Evolutionary conservation across 257 asterid genomes (phyloP).

Genomic region (Voacanga thouarsii): DNA sequence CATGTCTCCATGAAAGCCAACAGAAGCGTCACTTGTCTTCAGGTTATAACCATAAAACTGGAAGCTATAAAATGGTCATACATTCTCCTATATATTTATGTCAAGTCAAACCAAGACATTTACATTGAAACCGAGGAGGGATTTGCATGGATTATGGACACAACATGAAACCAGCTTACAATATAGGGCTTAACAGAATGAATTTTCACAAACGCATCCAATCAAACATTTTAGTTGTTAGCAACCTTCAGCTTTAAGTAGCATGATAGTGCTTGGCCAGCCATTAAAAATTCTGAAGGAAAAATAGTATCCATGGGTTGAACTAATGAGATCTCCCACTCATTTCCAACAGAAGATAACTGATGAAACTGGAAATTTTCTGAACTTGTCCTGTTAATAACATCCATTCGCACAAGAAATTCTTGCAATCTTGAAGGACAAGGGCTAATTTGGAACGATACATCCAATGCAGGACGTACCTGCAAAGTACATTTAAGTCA

Average conservation of each 20-base stretch:
- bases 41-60: background rate
- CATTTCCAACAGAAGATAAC: constrained; percentile 76
- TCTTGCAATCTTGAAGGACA: constrained; percentile 77
- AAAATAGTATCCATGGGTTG: constrained; percentile 51
- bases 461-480: constrained; percentile 92
- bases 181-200: background rate
- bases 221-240: constrained; percentile 11
- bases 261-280: constrained; percentile 88
- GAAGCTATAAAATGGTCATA: background rate
- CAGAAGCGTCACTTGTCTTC: background rate
- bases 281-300: constrained; percentile 54
- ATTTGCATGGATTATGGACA: background rate
- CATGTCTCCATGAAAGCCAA: background rate
- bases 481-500: constrained; percentile 10
- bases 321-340: constrained; percentile 82
- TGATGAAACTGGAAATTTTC: constrained; percentile 82
- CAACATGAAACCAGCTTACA: background rate
- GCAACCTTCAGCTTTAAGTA: constrained; percentile 94
- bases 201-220: background rate
- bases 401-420: constrained; percentile 86
- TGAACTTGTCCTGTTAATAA: constrained; percentile 71
- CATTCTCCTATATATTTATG: background rate
- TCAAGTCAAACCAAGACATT: background rate
- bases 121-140: background rate
- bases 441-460: constrained; percentile 70